Evolutionary conservation across 2,329 filamentous ascomycete genomes (phyloP), one percentile per base, ranked within the genome.

Genomic region (Apiospora phragmitis): DNA sequence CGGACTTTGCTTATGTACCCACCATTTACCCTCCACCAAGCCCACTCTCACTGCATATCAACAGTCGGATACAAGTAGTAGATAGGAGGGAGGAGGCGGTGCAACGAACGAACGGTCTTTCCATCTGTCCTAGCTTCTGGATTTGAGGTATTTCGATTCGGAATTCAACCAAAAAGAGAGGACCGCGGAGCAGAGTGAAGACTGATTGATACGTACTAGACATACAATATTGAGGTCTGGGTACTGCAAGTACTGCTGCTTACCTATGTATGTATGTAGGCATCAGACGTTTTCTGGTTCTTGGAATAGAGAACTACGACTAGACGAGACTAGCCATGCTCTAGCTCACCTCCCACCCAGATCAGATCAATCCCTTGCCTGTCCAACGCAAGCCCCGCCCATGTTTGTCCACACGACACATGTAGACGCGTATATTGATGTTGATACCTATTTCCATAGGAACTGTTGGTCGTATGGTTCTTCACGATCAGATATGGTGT

Each of bases 21-120:
- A 62, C 55, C 55, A n/a, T 38, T 62, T n/a, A 62, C 55, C 55
- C 55, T 38, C 55, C 55, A 62, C 55, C 55, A 62, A 62, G 55
- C 24, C 55, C 55, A 62, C 55, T 62, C 55, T 38, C 55, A 62
- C 55, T 62, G 55, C 55, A 62, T 62, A 38, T 62, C 32, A n/a
- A 38, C 55, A 62, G 55, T 62, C 55, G 21, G n/a, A 24, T 49
- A 24, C n/a, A 49, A 12, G n/a, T 47, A 14, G 47, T 24, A 49
- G 43, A 47, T 47, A 47, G 43, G 43, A 47, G 43, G 43, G 43
- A 38, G 32, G 55, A 62, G 55, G 55, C 55, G 18, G 55, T 62
- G 55, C 55, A 62, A 38, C 55, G 55, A 62, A 38, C 55, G 55
- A 41, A 41, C 38, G 38, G 51, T 59, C 29, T 59, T 35, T 32